A percentile compares a stretch with the other conserved stretches of the same genome.
phyloP scores from a whole-genome alignment of 2,329 filamentous ascomycete species.

The Penicillium sp. region DNA sequence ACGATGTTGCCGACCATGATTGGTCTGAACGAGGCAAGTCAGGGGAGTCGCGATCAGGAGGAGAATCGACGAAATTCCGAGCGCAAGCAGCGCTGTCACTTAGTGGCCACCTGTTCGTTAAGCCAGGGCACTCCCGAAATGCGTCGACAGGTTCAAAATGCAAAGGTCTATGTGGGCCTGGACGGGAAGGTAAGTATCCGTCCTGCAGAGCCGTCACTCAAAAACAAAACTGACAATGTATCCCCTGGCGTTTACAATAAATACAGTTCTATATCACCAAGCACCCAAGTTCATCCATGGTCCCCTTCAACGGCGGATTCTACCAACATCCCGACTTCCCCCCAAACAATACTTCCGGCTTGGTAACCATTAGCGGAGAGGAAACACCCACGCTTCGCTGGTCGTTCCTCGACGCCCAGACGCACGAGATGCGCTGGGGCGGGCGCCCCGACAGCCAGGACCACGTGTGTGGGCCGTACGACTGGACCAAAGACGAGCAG shows the following conservation, averaged over 20 bases:
- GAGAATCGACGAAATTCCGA: conserved; percentile 20
- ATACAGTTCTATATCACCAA: conserved; percentile 30
- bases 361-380: conserved; percentile 30
- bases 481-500: conserved; percentile 26
- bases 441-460: conserved; percentile 27
- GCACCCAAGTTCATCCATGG: conserved; percentile 18
- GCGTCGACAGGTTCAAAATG: conserved; percentile 28
- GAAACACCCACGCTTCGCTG: conserved; percentile 27
- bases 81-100: conserved; percentile 27
- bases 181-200: conserved; percentile 23
- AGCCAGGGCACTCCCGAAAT: conserved; percentile 23
- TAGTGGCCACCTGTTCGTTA: conserved; percentile 26
- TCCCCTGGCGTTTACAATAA: not conserved
- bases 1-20: conserved; percentile 33
- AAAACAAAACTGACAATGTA: conserved; percentile 1
- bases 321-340: conserved; percentile 30
- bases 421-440: conserved; percentile 31
- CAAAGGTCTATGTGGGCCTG: conserved; percentile 24
- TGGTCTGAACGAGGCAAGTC: conserved; percentile 29
- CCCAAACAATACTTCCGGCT: conserved; percentile 26
- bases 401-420: conserved; percentile 30
- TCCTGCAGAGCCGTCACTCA: conserved; percentile 4
- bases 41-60: conserved; percentile 25
- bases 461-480: conserved; percentile 28
- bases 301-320: conserved; percentile 29